These are phyloP conservation scores for Ogataea paraovalis DNA, from an alignment of 805 yeast genomes.

Conservation along the genomic window DNA sequence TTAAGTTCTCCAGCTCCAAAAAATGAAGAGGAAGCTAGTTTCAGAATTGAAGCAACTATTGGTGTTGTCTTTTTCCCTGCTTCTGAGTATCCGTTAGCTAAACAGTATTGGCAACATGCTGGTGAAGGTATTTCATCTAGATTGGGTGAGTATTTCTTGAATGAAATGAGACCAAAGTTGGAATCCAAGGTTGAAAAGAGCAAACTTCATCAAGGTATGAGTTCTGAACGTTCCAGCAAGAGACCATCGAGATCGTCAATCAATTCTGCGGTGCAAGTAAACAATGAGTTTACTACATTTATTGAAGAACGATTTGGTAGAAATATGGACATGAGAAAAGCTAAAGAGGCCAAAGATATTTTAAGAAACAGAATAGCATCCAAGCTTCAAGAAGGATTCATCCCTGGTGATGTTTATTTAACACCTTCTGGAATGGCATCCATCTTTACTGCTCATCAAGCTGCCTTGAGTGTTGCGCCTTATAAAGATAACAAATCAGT, in stretches of 20 bases:
- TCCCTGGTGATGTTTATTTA: conserved; percentile 66
- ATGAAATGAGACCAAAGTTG: conserved; percentile 47
- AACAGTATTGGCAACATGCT: conserved; percentile 93
- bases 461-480: conserved; percentile 16
- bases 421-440: conserved; percentile 94
- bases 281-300: conserved; percentile 53
- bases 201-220: conserved; percentile 8
- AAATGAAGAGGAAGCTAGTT: conserved; percentile 53
- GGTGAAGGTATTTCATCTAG: conserved; percentile 97
- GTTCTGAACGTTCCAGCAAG: conserved; percentile 16
- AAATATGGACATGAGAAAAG: conserved; percentile 72
- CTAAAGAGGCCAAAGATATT: conserved; percentile 70
- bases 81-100: conserved; percentile 57
- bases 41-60: conserved; percentile 61
- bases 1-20: conserved; percentile 67
- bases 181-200: conserved; percentile 25
- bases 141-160: conserved; percentile 76
- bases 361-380: conserved; percentile 73
- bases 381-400: conserved; percentile 38
- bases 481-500: conserved; percentile 56
- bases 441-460: conserved; percentile 74
- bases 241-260: conserved; percentile 28
- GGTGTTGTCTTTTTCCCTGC: conserved; percentile 77
- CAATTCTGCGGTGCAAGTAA: conserved; percentile 12
- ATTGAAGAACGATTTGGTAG: conserved; percentile 91